Evolutionary conservation across 257 asterid genomes (phyloP), one percentile per base, ranked within the genome.

Genomic region (Echites panduratus): DNA sequence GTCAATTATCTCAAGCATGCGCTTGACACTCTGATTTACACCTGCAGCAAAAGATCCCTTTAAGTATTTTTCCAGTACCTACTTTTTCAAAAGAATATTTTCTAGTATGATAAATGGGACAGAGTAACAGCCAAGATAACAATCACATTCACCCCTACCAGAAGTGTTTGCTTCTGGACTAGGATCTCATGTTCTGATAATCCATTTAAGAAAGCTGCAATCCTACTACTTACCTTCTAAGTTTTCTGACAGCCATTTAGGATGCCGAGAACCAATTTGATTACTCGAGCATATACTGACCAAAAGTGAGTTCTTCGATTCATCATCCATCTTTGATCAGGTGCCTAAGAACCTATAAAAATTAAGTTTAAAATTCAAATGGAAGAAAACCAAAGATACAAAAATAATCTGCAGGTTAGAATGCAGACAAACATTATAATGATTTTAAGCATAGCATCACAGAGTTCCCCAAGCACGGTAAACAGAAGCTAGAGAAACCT

Each of bases 201-300:
- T 2, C 12, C 40, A n/a, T 10, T 19, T 41, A 67, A 11, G 41
- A 14, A 16, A 67, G n/a, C 41, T 48, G 22, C 32, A 45, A 12
- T 24, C 22, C 24, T 22, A 20, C n/a, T 22, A 4, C 71, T 76
- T 74, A 91, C 97, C 87, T 69, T 80, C 76, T 70, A 86, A 80
- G 79, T 86, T 84, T 78, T 84, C 89, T 7, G 85, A 84, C 41
- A 82, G 71, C 88, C 87, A 84, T 48, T 79, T 79, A 11, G 88
- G 70, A 47, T 80, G 49, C 3, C 12, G 12, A 7, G 68, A 4
- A 47, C 32, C 5, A 41, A 59, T 45, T 29, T 17, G 61, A 26
- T 17, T 29, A 29, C 56, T 29, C 4, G n/a, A 38, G 3, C 74
- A 24, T 45, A 26, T 12, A 40, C 62, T 44, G 44, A 8, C 47